These are phyloP conservation scores for Mucor mucedo DNA, from an alignment of 371 early-diverging fungal species.

Conservation along the genomic window DNA sequence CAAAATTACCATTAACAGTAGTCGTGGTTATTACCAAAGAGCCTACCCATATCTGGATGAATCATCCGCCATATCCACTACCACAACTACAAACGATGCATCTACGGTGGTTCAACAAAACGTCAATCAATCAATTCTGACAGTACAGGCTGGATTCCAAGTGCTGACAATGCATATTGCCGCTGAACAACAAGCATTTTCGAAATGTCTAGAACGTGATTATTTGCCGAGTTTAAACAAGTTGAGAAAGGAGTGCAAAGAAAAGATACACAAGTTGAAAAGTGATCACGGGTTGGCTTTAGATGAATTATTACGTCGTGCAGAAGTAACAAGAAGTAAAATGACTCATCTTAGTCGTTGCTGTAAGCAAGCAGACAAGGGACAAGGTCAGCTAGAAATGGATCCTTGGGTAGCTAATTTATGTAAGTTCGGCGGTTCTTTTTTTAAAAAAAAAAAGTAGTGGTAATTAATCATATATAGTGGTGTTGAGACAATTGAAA, in stretches of 20 bases:
- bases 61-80: conserved; percentile 3
- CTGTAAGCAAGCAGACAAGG: conserved; percentile 37
- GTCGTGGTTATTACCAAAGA: conserved; percentile 36
- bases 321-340: conserved; percentile 44
- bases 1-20: conserved; percentile 35
- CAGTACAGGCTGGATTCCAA: conserved; percentile 35
- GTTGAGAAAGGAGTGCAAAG: conserved; percentile 39
- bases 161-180: conserved; percentile 33
- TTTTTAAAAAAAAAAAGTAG: not conserved
- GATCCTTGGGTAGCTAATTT: conserved; percentile 52
- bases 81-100: conserved; percentile 7
- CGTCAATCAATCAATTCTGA: conserved; percentile 25
- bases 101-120: not conserved
- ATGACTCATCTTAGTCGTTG: conserved; percentile 37
- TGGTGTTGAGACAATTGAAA: conserved; percentile 47
- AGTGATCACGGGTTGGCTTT: conserved; percentile 28
- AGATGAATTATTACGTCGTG: conserved; percentile 44
- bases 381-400: conserved; percentile 28
- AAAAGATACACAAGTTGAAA: conserved; percentile 38
- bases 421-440: conserved; percentile 28
- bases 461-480: conserved; percentile 22
- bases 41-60: conserved; percentile 30
- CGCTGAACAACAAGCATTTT: conserved; percentile 38
- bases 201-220: conserved; percentile 27
- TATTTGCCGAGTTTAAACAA: conserved; percentile 31